These are phyloP conservation scores for Lathyrus aphaca DNA, from an alignment of 306 rosid genomes.

Conservation along the genomic window DNA sequence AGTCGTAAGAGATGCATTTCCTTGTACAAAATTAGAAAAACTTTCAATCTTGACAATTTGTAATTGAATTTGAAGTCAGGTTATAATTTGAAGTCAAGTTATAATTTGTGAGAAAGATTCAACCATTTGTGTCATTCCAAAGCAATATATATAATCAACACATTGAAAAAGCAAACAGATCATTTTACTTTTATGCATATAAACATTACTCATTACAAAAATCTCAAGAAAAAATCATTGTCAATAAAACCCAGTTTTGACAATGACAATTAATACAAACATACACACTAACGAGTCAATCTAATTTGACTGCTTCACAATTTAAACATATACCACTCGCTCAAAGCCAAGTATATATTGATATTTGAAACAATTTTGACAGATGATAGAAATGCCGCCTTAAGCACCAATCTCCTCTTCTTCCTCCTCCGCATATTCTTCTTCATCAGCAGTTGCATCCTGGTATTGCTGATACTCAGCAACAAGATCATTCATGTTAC, in stretches of 20 bases:
- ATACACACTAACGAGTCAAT: conserved; percentile 48
- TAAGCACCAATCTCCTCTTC: conserved; percentile 46
- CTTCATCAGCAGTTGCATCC: conserved; percentile 59
- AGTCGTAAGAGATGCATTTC: too few species aligned
- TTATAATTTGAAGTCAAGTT: not conserved
- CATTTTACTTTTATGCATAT: conserved; percentile 17
- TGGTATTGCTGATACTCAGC: conserved; percentile 59
- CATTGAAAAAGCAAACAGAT: not conserved
- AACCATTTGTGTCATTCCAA: not conserved
- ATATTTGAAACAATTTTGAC: conserved; percentile 39
- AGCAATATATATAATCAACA: not conserved
- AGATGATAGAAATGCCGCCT: conserved; percentile 23
- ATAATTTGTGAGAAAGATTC: not conserved
- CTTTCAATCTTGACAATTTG: not conserved
- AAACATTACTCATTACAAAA: conserved; percentile 41
- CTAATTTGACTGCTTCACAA: conserved; percentile 49
- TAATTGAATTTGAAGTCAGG: not conserved
- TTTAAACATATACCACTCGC: conserved; percentile 40
- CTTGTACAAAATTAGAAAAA: too few species aligned
- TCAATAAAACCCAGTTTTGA: conserved; percentile 42
- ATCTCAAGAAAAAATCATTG: conserved; percentile 44
- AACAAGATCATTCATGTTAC: conserved; percentile 62
- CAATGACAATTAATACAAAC: conserved; percentile 37
- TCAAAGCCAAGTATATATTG: conserved; percentile 43
- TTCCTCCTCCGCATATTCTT: conserved; percentile 52